Evolutionary conservation across 1,139 yeast species (phyloP).

Genomic region (Debaryomyces psychrophilus): DNA sequence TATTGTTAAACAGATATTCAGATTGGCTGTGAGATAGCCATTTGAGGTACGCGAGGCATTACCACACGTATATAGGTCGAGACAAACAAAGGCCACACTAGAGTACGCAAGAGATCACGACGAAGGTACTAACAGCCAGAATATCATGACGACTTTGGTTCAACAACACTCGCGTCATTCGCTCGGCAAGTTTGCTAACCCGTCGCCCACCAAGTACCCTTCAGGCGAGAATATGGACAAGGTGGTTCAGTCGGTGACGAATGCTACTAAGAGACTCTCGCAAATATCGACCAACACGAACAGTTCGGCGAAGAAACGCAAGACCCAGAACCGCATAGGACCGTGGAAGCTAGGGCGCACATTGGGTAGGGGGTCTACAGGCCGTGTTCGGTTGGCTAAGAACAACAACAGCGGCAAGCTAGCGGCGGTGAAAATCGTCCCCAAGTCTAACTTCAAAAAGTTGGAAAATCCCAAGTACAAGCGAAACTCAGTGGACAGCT

Average conservation of each 20-base stretch:
- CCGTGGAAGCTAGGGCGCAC: conserved; percentile 98
- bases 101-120: neutral
- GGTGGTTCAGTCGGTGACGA: conserved; percentile 58
- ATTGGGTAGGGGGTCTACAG: conserved; percentile 92
- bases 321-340: conserved; percentile 78
- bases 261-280: conserved; percentile 65
- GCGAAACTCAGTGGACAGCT: conserved; percentile 29
- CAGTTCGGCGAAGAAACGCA: conserved; percentile 50
- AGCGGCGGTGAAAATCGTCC: conserved; percentile 97
- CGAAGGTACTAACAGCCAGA: conserved; percentile 1
- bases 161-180: conserved; percentile 26
- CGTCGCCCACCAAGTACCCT: conserved; percentile 21
- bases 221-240: conserved; percentile 44
- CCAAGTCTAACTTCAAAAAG: conserved; percentile 67
- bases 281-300: conserved; percentile 63
- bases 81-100: neutral
- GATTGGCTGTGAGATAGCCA: neutral
- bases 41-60: conserved; percentile 1
- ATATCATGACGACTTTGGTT: conserved; percentile 25
- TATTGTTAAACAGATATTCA: neutral
- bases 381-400: conserved; percentile 89
- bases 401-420: conserved; percentile 81
- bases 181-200: conserved; percentile 19
- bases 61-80: neutral
- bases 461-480: conserved; percentile 57